Percentiles rank a stretch among this genome's conserved stretches.
Evolutionary conservation across 176 grass and related monocot genomes (phyloP).

Genomic region (Juncus effusus): DNA sequence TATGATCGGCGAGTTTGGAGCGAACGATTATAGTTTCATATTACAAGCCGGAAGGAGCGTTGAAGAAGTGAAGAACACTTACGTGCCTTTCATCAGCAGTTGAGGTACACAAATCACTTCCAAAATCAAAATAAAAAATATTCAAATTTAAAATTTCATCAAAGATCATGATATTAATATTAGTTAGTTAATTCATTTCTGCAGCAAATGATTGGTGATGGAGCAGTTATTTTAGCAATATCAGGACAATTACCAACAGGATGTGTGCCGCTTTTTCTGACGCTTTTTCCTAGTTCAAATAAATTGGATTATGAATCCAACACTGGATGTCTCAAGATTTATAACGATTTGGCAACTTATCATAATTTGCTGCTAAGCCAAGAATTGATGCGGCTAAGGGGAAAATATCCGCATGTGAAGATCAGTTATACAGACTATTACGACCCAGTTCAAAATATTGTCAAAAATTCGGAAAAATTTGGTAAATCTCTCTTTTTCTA

Average conservation of each 20-base stretch:
- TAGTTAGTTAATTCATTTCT: not conserved
- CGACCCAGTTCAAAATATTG: conserved; percentile 16
- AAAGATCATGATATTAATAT: not conserved
- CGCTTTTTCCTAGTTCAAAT: conserved; percentile 9
- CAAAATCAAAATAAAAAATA: not conserved
- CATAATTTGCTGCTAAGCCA: conserved; percentile 24
- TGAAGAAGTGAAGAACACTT: not conserved
- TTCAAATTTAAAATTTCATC: not conserved
- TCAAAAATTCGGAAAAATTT: conserved; percentile 6
- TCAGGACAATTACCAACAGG: conserved; percentile 14
- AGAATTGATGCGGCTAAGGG: conserved; percentile 19
- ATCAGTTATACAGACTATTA: conserved; percentile 27
- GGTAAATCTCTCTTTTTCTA: conserved; percentile 9
- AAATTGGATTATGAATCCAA: conserved; percentile 15
- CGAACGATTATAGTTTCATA: conserved; percentile 39
- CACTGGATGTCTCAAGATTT: conserved; percentile 24
- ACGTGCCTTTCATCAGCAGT: conserved; percentile 29
- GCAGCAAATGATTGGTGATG: conserved; percentile 22
- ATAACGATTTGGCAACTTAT: conserved; percentile 24
- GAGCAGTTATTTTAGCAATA: conserved; percentile 22
- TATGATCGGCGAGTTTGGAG: conserved; percentile 31
- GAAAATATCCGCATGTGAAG: conserved; percentile 19
- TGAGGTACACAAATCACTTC: conserved; percentile 30
- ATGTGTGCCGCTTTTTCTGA: conserved; percentile 23
- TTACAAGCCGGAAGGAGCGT: not conserved